Percentiles rank a stretch among this genome's conserved stretches.
phyloP scores from a whole-genome alignment of 164 flowering plant genomes.

The Euptelea pleiosperma region DNA sequence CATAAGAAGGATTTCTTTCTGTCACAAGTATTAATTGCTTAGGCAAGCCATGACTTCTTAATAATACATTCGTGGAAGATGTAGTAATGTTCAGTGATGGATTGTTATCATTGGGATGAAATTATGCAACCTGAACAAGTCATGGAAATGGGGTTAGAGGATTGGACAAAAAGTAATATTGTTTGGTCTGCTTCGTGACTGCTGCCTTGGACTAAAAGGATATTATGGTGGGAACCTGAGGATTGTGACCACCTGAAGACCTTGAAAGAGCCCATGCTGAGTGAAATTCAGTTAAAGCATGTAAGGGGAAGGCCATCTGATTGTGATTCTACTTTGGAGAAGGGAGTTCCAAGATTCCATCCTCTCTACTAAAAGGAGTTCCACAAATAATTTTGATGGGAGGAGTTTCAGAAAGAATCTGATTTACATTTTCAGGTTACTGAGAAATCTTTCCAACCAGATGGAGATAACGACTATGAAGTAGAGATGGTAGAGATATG shows the following conservation, averaged over 20 bases:
- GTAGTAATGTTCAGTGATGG: conserved; percentile 15
- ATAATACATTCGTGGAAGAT: conserved; percentile 12
- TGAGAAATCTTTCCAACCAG: conserved; percentile 19
- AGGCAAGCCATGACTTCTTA: conserved; percentile 30
- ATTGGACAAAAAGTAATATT: conserved; percentile 6
- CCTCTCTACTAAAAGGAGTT: conserved; percentile 4
- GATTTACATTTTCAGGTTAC: conserved; percentile 10
- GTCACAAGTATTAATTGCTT: conserved; percentile 21
- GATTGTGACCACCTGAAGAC: conserved; percentile 11
- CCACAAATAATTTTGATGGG: conserved; percentile 6
- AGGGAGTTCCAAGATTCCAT: conserved; percentile 17
- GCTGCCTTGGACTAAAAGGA: conserved; percentile 22
- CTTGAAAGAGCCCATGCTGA: conserved; percentile 26
- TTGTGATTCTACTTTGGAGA: conserved; percentile 15
- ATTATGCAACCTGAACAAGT: conserved; percentile 8
- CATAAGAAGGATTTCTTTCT: conserved; percentile 26
- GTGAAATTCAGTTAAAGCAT: conserved; percentile 18
- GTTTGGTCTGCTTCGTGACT: conserved; percentile 27
- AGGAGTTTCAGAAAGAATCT: conserved; percentile 12
- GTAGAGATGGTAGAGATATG: conserved; percentile 19
- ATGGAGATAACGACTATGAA: conserved; percentile 21
- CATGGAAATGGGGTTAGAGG: conserved; percentile 1
- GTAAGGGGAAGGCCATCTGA: conserved; percentile 18
- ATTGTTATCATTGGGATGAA: conserved; percentile 24
- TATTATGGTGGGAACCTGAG: conserved; percentile 15